Evolutionary conservation across 345 rosid genomes (phyloP).

Genomic region (Rhodomyrtus tomentosa): DNA sequence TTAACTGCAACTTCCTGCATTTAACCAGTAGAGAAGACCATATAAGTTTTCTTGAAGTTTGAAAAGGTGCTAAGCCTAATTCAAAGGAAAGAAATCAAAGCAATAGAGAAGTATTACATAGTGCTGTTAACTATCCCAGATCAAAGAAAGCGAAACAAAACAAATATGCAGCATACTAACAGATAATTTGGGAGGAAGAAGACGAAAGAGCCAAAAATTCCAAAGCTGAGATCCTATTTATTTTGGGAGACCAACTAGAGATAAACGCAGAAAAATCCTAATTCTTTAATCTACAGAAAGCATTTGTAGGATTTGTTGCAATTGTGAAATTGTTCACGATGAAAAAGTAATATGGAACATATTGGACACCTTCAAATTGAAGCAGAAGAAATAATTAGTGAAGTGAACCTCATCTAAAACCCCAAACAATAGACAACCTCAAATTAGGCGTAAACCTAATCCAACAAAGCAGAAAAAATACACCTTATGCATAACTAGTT

Average conservation of each 20-base stretch:
- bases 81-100: not conserved
- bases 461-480: not conserved
- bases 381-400: not conserved
- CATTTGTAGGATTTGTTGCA: not conserved
- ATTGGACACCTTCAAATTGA: not conserved
- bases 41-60: not conserved
- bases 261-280: not conserved
- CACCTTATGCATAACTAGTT: not conserved
- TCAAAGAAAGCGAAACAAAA: not conserved
- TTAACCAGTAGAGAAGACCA: constrained; percentile 1
- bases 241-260: not conserved
- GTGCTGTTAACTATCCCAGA: not conserved
- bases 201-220: not conserved
- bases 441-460: not conserved
- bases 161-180: not conserved
- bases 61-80: not conserved
- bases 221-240: not conserved
- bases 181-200: not conserved
- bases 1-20: constrained; percentile 90
- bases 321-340: not conserved
- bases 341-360: not conserved
- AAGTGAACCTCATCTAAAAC: not conserved
- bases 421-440: not conserved
- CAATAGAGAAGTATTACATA: not conserved
- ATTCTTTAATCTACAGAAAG: not conserved